A percentile compares a stretch with the other conserved stretches of the same genome.
phyloP scores from a whole-genome alignment of 306 rosid species.

The Biancaea sappan region DNA sequence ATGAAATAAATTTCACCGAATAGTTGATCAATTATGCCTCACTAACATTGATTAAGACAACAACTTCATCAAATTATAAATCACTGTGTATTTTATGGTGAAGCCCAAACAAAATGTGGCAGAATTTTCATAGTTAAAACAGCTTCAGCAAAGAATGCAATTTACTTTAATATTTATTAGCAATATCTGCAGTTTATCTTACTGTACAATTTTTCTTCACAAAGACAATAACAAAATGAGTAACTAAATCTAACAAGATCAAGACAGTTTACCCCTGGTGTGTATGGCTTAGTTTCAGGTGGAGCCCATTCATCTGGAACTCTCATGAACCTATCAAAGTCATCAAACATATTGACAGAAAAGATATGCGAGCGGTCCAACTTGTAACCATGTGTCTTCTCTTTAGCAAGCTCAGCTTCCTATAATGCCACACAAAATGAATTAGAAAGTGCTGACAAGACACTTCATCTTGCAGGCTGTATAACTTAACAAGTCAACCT shows the following conservation, averaged over 20 bases:
- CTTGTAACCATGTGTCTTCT: slow-evolving; percentile 86
- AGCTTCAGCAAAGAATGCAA: neutral
- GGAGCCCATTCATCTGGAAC: slow-evolving; percentile 94
- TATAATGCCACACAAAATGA: slow-evolving; percentile 31
- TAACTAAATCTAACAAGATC: neutral
- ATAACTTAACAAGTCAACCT: neutral
- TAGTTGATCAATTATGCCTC: neutral
- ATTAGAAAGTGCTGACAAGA: neutral
- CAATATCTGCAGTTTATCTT: neutral
- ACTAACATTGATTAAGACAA: neutral
- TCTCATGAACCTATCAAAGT: slow-evolving; percentile 73
- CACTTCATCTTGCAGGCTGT: neutral
- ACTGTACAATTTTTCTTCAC: neutral
- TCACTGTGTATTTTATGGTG: neutral
- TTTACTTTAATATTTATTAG: neutral
- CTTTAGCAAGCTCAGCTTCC: slow-evolving; percentile 97
- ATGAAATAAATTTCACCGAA: neutral
- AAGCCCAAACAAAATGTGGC: neutral
- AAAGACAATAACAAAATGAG: neutral
- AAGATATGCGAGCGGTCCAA: slow-evolving; percentile 81
- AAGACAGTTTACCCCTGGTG: slow-evolving; percentile 62
- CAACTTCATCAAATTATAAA: neutral
- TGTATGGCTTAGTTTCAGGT: slow-evolving; percentile 67
- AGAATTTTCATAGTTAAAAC: neutral
- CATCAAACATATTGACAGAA: slow-evolving; percentile 79